Conservation (phyloP, 768 basidiomycete genomes). For the Suillus hirtellus region DNA sequence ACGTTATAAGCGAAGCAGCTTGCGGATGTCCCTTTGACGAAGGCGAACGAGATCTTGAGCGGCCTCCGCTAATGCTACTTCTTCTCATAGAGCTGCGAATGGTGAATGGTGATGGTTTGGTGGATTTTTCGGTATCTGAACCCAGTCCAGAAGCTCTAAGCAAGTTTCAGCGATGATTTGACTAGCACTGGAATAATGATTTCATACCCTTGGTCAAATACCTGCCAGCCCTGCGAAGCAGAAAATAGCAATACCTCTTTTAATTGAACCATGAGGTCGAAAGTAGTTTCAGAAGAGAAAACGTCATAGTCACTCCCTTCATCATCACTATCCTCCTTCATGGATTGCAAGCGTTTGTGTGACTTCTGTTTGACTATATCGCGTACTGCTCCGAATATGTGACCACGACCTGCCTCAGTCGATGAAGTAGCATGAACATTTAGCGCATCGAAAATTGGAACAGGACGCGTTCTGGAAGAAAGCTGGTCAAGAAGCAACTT, state of each 20-base stretch:
- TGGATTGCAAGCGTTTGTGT: constrained; percentile 11
- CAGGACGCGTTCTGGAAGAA: constrained; percentile 54
- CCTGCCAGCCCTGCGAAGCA: constrained; percentile 56
- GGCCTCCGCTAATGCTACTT: constrained; percentile 42
- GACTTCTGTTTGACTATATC: constrained; percentile 41
- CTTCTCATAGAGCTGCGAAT: constrained; percentile 33
- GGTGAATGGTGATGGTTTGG: constrained; percentile 43
- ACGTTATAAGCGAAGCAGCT: constrained; percentile 54
- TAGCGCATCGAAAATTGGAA: constrained; percentile 48
- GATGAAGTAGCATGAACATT: constrained; percentile 27
- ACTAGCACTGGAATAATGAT: background rate
- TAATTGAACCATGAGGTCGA: constrained; percentile 62
- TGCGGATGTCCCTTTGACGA: constrained; percentile 29
- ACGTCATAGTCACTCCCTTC: constrained; percentile 37
- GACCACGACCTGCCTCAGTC: constrained; percentile 38
- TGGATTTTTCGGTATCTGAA: background rate
- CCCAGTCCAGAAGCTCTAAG: constrained; percentile 4
- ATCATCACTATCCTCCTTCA: constrained; percentile 32
- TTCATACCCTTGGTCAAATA: constrained; percentile 56
- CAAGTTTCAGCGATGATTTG: background rate
- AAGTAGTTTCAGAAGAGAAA: constrained; percentile 68
- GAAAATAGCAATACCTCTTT: constrained; percentile 61
- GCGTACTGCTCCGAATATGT: constrained; percentile 46
- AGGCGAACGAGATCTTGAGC: constrained; percentile 56
- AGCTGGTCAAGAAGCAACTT: constrained; percentile 65